phyloP scores from a whole-genome alignment of 225 moss, liverwort and hornwort species.

The Bryum argenteum region DNA sequence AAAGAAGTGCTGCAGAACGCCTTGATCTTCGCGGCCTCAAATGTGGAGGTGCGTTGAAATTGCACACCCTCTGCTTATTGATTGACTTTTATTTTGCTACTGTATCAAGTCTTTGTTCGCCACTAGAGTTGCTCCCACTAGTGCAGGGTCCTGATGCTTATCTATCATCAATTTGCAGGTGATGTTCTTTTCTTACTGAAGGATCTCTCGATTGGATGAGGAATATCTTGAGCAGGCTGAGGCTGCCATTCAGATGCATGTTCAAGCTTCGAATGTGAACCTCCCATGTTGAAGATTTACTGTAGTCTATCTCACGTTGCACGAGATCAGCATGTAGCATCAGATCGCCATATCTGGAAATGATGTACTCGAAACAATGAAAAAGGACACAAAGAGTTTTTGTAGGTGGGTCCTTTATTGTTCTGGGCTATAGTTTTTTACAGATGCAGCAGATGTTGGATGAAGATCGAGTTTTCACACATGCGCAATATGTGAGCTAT shows the following conservation, averaged over 20 bases:
- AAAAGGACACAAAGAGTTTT: constrained; percentile 5
- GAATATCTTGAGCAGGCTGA: neutral
- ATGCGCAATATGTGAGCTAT: too few species aligned
- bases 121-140: neutral
- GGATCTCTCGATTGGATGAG: neutral
- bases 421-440: too few species aligned
- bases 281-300: neutral
- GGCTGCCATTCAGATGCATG: neutral
- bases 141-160: neutral
- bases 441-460: too few species aligned
- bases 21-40: constrained; percentile 39
- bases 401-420: too few species aligned
- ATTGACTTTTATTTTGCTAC: neutral
- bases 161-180: constrained; percentile 15
- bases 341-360: neutral
- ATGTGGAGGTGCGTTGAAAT: constrained; percentile 34
- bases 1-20: constrained; percentile 43
- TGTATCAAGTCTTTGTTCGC: neutral
- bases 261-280: neutral
- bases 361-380: neutral
- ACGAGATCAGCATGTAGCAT: neutral
- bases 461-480: too few species aligned
- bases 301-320: neutral
- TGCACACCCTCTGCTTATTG: neutral
- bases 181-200: constrained; percentile 25